Conservation (phyloP, 2,329 filamentous ascomycete species). For the Exophiala dermatitidis region DNA sequence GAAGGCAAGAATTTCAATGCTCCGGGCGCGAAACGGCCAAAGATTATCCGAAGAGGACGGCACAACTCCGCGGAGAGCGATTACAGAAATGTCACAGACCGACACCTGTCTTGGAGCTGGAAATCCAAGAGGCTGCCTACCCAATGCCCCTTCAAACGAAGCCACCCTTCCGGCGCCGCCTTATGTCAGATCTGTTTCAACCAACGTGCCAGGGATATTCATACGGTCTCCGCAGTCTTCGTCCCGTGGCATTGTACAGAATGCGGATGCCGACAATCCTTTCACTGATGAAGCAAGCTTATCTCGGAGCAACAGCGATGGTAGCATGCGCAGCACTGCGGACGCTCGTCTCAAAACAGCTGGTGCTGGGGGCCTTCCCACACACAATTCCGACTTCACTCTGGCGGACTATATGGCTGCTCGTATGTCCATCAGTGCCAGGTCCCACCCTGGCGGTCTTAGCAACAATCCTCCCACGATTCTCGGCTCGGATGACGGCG, state of each 20-base stretch:
- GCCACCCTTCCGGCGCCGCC: neutral
- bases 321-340: neutral
- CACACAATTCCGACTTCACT: neutral
- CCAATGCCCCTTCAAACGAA: neutral
- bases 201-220: neutral
- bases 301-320: neutral
- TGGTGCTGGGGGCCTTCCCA: too few species aligned
- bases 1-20: neutral
- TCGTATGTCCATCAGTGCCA: neutral
- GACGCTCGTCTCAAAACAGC: neutral
- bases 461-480: constrained; percentile 12
- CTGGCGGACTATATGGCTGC: neutral
- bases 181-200: neutral
- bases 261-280: neutral
- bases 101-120: neutral
- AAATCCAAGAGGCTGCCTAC: neutral
- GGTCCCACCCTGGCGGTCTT: constrained; percentile 9
- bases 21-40: neutral
- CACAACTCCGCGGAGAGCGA: neutral
- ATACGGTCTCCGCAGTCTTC: neutral
- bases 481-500: too few species aligned
- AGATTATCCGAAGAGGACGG: neutral
- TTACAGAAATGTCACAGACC: neutral
- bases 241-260: neutral
- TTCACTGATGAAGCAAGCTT: constrained; percentile 4